These are phyloP conservation scores for Canariomyces notabilis DNA, from an alignment of 2,329 filamentous ascomycete species.

Conservation along the genomic window DNA sequence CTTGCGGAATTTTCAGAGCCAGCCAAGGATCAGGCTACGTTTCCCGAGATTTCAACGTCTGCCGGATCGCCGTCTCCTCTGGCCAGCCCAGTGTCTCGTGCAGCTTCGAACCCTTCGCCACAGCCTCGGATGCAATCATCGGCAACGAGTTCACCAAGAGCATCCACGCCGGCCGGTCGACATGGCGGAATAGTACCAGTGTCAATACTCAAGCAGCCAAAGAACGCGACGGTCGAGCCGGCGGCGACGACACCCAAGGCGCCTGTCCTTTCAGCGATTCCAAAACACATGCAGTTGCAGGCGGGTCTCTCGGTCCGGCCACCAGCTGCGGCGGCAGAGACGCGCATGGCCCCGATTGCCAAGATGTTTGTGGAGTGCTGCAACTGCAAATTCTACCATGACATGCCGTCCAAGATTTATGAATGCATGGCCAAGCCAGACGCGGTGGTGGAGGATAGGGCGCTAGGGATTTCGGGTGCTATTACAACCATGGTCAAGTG, in stretches of 20 bases:
- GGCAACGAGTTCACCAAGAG: conserved; percentile 1
- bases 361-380: conserved; percentile 65
- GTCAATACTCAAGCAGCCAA: conserved; percentile 26
- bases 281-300: conserved; percentile 26
- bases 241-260: conserved; percentile 5
- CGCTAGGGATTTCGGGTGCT: conserved; percentile 49
- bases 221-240: conserved; percentile 9
- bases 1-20: conserved; percentile 6
- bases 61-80: conserved; percentile 14
- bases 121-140: conserved; percentile 13
- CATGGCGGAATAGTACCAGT: conserved; percentile 15
- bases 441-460: conserved; percentile 46
- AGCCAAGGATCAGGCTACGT: background rate
- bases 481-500: conserved; percentile 61
- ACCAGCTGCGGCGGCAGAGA: conserved; percentile 15
- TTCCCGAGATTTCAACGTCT: conserved; percentile 4
- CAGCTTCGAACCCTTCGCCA: background rate
- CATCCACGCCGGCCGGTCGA: conserved; percentile 3
- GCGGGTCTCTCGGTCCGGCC: conserved; percentile 13
- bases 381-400: conserved; percentile 58
- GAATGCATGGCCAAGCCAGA: conserved; percentile 59
- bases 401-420: conserved; percentile 60
- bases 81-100: conserved; percentile 6
- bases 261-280: conserved; percentile 22
- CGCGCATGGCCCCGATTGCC: conserved; percentile 38